Evolutionary conservation across 306 rosid genomes (phyloP).

Genomic region (Prosopis cineraria): DNA sequence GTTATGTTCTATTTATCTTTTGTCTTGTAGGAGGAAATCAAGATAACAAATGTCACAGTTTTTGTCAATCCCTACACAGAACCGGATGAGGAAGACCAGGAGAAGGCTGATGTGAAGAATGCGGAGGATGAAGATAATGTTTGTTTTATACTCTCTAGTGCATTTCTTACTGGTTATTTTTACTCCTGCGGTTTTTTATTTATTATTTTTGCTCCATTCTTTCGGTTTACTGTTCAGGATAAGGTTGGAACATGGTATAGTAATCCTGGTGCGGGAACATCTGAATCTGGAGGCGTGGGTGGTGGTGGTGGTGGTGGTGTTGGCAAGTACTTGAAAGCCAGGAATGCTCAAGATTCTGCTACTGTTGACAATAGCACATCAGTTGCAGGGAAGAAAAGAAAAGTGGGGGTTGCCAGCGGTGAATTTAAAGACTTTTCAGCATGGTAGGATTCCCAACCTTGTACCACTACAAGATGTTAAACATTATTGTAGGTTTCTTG

Average conservation of each 20-base stretch:
- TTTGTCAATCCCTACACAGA: slow-evolving; percentile 91
- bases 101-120: slow-evolving; percentile 60
- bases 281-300: slow-evolving; percentile 51
- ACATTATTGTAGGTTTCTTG: slow-evolving; percentile 17
- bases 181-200: slow-evolving; percentile 4
- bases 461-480: slow-evolving; percentile 39
- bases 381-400: slow-evolving; percentile 74
- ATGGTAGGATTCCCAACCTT: slow-evolving; percentile 56
- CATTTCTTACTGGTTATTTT: slow-evolving; percentile 1
- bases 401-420: slow-evolving; percentile 47
- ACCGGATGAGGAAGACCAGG: slow-evolving; percentile 85
- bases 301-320: slow-evolving; percentile 73
- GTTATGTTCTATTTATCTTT: slow-evolving; percentile 20
- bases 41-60: slow-evolving; percentile 71
- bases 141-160: slow-evolving; percentile 39
- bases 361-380: slow-evolving; percentile 42
- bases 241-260: slow-evolving; percentile 92
- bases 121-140: slow-evolving; percentile 84
- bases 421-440: slow-evolving; percentile 77
- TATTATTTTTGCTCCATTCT: background rate
- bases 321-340: slow-evolving; percentile 87
- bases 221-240: slow-evolving; percentile 52
- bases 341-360: slow-evolving; percentile 53
- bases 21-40: slow-evolving; percentile 84
- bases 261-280: slow-evolving; percentile 76